Evolutionary conservation across 176 grass and related monocot genomes (phyloP).

Genomic region (Raddia distichophylla): DNA sequence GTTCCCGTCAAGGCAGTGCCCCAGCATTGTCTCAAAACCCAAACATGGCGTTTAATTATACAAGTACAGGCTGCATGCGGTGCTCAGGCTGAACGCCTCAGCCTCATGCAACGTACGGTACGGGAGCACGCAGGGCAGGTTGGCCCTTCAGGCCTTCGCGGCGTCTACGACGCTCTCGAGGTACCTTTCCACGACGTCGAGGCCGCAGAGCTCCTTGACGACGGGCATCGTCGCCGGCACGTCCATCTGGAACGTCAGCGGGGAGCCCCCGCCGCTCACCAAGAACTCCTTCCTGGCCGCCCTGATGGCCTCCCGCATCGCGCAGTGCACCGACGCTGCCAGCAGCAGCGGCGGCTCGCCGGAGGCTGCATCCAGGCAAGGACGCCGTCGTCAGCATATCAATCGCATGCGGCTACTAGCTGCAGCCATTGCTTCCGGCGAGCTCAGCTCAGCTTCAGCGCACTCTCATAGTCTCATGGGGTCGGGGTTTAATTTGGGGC

Average conservation of each 20-base stretch:
- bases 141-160: too few species aligned
- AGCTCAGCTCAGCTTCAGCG: too few species aligned
- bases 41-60: too few species aligned
- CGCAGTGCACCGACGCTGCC: conserved; percentile 9
- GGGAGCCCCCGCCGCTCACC: conserved; percentile 27
- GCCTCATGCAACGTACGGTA: too few species aligned
- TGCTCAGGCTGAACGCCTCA: too few species aligned
- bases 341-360: conserved; percentile 62
- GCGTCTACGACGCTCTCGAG: conserved; percentile 40
- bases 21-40: background rate
- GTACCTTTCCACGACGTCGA: conserved; percentile 74
- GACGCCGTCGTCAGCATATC: too few species aligned
- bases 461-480: too few species aligned
- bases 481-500: too few species aligned
- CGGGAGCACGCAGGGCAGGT: too few species aligned
- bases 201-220: conserved; percentile 84
- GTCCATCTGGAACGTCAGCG: conserved; percentile 59
- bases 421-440: too few species aligned
- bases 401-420: too few species aligned
- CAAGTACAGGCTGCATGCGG: too few species aligned
- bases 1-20: background rate
- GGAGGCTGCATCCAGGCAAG: conserved; percentile 52
- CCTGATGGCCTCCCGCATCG: conserved; percentile 80
- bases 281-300: conserved; percentile 45
- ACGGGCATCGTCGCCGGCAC: conserved; percentile 72